Conservation (phyloP, 345 rosid genomes). For the Eucalyptus viminalis region DNA sequence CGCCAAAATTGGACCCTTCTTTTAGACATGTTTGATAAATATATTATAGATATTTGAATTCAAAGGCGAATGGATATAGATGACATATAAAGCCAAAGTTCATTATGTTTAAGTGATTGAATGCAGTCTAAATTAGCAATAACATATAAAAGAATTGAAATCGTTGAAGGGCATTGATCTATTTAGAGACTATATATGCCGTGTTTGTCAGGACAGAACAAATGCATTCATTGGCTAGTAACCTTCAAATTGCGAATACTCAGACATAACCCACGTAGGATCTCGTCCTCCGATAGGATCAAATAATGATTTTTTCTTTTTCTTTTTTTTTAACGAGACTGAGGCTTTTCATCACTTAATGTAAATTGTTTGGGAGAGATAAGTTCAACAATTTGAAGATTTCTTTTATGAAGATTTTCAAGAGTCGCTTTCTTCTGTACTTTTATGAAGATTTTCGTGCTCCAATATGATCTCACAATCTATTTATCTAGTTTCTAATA, state of each 20-base stretch:
- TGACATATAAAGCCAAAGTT: background rate
- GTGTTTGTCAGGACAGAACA: background rate
- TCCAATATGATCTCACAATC: background rate
- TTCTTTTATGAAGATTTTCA: too few species aligned
- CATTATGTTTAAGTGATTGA: background rate
- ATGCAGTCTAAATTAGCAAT: background rate
- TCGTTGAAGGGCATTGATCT: background rate
- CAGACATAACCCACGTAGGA: background rate
- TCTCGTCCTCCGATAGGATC: background rate
- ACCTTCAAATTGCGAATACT: background rate
- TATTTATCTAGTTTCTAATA: background rate
- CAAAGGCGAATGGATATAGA: background rate
- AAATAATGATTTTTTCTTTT: background rate
- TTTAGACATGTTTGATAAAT: background rate
- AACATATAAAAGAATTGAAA: background rate
- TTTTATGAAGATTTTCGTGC: background rate
- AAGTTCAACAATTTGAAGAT: too few species aligned
- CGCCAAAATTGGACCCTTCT: background rate
- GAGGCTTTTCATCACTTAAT: background rate
- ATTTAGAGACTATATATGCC: background rate
- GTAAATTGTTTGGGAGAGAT: background rate
- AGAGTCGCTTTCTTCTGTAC: background rate
- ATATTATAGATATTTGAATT: background rate
- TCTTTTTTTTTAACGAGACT: background rate
- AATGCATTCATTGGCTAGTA: background rate